A percentile compares a stretch with the other conserved stretches of the same genome.
phyloP scores from a whole-genome alignment of 139 green algal species.

The Spirogloea muscicola region DNA sequence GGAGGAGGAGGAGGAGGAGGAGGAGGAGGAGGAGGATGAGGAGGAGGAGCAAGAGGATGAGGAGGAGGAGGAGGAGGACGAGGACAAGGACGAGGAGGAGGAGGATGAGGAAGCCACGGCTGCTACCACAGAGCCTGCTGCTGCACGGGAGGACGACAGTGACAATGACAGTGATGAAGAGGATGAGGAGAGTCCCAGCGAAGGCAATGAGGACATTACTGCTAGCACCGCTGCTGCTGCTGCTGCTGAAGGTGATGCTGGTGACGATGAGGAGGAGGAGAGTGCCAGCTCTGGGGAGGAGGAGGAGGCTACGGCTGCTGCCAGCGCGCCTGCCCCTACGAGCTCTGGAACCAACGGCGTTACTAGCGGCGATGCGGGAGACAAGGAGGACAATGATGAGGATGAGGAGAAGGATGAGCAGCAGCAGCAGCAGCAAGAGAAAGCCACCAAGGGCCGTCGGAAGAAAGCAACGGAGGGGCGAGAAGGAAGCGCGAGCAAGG shows the following conservation, averaged over 20 bases:
- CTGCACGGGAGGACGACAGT: not conserved
- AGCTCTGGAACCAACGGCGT: no score
- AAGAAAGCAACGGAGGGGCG: no score
- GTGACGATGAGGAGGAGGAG: not conserved
- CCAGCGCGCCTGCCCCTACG: no score
- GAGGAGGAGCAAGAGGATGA: not conserved
- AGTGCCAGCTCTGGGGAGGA: no score
- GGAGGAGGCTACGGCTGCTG: no score
- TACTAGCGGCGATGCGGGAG: no score
- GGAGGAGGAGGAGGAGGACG: not conserved
- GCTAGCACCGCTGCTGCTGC: not conserved
- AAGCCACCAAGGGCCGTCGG: no score
- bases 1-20: not conserved
- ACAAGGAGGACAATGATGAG: no score
- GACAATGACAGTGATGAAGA: not conserved
- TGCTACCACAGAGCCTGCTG: not conserved
- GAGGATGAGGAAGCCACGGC: not conserved
- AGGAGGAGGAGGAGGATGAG: not conserved
- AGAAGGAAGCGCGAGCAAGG: no score
- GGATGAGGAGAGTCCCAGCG: not conserved
- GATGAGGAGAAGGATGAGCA: no score
- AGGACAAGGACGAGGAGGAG: not conserved
- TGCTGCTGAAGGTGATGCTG: not conserved
- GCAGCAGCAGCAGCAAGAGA: no score
- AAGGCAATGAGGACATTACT: not conserved